Evolutionary conservation across 2,329 filamentous ascomycete genomes (phyloP).

Genomic region (Lachnellula subtilissima): DNA sequence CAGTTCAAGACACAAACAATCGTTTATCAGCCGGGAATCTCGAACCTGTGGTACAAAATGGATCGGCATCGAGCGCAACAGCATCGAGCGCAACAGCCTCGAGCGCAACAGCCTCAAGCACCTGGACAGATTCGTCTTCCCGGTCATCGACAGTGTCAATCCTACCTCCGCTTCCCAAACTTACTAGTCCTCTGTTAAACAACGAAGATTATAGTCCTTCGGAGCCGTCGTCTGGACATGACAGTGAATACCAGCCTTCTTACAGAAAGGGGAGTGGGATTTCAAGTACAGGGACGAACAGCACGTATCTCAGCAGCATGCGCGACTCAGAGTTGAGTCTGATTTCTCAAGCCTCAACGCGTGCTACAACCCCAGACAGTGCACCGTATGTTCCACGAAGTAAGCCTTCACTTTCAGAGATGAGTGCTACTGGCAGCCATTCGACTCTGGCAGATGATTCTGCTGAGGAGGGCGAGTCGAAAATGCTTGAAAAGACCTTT

Average conservation of each 20-base stretch:
- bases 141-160: constrained; percentile 43
- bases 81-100: constrained; percentile 30
- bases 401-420: constrained; percentile 61
- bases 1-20: constrained; percentile 7
- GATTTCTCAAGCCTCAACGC: constrained; percentile 75
- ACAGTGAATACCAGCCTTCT: constrained; percentile 47
- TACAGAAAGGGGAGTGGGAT: constrained; percentile 65
- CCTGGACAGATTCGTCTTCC: constrained; percentile 25
- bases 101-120: not conserved
- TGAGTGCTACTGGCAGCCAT: constrained; percentile 60
- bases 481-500: constrained; percentile 85
- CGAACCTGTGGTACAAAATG: constrained; percentile 18
- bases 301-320: constrained; percentile 66
- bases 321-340: constrained; percentile 78
- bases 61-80: constrained; percentile 30
- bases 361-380: constrained; percentile 79
- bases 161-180: constrained; percentile 53
- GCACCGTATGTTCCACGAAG: constrained; percentile 29
- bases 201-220: constrained; percentile 45
- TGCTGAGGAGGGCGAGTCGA: constrained; percentile 69
- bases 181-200: constrained; percentile 47
- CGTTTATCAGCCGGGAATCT: constrained; percentile 9
- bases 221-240: constrained; percentile 41
- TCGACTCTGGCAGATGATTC: constrained; percentile 66
- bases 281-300: constrained; percentile 72